Base-by-base conservation (phyloP, 140 eudicot genomes). In the Ambrosia hybrid region DNA sequence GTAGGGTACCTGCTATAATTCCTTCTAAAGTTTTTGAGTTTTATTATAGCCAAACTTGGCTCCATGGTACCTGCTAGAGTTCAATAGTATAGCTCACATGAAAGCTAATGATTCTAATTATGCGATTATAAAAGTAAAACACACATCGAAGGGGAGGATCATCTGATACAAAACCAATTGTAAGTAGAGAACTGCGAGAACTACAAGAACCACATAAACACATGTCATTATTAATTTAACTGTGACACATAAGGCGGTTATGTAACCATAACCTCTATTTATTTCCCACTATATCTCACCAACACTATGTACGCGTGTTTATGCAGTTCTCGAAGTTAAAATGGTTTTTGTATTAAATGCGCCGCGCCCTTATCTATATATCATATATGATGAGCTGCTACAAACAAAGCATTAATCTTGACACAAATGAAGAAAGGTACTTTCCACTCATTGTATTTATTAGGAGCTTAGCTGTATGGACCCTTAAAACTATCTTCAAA, bases 381-480 rank as follows among this genome's bases (percentile, higher is more conserved):
- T n/a, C n/a, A 33, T 6, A 34, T 60, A 16, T 43, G 34, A 72
- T 26, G 15, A 4, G 48, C 14, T 41, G 60, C 73, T 45, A 41
- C 21, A 63, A 63, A 16, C 10, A 36, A 64, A 65, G 14, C 34
- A 64, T 34, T 56, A 36, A 63, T 56, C 63, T 78, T 11, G 82
- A 78, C 55, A 71, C 17, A 57, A 71, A 56, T 46, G 53, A 46
- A 64, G 76, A 72, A 72, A 64, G 78, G 51, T 59, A 71, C 69
- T 59, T 74, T 60, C 26, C 68, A 37, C 61, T 66, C 52, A 67
- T 75, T 76, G 82, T 67, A 87, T 87, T 76, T 69, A 76, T 76
- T 59, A 61, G n/a, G 51, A 57, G 80, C 72, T 74, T 78, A 79
- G 85, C 79, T 76, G 90, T 84, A 70, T 83, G 84, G 83, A 71